Conservation (phyloP, 2,329 filamentous ascomycete genomes). For the Fusarium albidum region DNA sequence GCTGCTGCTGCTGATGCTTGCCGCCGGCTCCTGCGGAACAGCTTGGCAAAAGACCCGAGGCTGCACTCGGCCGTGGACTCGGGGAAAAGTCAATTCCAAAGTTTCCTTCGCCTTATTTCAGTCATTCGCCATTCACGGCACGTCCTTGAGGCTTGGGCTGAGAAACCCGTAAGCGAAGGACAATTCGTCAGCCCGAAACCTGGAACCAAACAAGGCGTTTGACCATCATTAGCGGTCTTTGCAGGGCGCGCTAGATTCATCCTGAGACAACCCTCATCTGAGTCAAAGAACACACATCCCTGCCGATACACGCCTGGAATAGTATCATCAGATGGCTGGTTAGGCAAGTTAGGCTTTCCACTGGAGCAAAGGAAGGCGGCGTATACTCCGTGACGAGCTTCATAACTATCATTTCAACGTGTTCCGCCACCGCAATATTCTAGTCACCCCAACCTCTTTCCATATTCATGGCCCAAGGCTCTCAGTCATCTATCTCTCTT, state of each 20-base stretch:
- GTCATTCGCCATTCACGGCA: not conserved
- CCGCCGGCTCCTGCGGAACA: constrained; percentile 20
- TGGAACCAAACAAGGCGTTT: constrained; percentile 5
- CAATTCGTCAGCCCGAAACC: not conserved
- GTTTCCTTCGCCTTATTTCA: not conserved
- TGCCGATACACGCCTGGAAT: too few species aligned
- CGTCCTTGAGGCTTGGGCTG: not conserved
- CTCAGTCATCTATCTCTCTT: too few species aligned
- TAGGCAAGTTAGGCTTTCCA: too few species aligned
- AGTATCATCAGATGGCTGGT: too few species aligned
- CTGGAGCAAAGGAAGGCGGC: too few species aligned
- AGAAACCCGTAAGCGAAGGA: constrained; percentile 9
- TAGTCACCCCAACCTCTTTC: too few species aligned
- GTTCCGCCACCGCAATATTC: too few species aligned
- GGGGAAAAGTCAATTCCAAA: constrained; percentile 23
- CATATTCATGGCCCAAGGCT: too few species aligned
- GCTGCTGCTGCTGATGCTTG: too few species aligned
- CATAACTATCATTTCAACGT: too few species aligned
- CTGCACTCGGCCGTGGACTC: constrained; percentile 22
- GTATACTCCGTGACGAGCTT: too few species aligned
- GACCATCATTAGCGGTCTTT: constrained; percentile 9
- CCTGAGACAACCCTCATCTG: constrained; percentile 35
- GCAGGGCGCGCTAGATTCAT: constrained; percentile 23
- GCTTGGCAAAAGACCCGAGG: constrained; percentile 21
- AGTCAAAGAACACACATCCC: too few species aligned